Conservation (phyloP, 2,329 filamentous ascomycete genomes). For the Bisporella sp. region DNA sequence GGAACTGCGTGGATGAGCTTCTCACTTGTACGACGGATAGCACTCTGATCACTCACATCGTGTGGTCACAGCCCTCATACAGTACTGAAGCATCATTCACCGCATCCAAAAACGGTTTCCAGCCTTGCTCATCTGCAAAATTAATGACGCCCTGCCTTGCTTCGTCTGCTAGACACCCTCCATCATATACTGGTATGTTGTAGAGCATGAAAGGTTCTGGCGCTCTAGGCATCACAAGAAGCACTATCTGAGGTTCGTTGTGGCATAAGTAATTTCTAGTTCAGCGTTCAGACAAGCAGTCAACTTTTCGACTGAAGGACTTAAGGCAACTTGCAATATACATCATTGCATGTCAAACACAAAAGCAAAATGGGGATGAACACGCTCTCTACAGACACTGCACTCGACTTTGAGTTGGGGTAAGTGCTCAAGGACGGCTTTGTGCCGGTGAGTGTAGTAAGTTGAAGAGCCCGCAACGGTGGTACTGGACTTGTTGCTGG, state of each 20-base stretch:
- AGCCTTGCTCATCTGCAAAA: constrained; percentile 12
- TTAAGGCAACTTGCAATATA: constrained; percentile 21
- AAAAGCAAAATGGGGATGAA: constrained; percentile 16
- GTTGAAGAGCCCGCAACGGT: constrained; percentile 13
- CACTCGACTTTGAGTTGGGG: constrained; percentile 17
- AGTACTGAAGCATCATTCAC: constrained; percentile 12
- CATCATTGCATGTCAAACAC: constrained; percentile 13
- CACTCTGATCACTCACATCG: constrained; percentile 12
- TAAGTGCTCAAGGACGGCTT: constrained; percentile 16
- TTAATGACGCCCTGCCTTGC: constrained; percentile 9
- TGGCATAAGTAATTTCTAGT: constrained; percentile 13
- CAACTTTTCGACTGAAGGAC: constrained; percentile 13
- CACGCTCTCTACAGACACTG: constrained; percentile 14
- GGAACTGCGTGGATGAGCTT: too few species aligned
- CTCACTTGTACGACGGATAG: too few species aligned
- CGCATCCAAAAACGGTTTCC: constrained; percentile 12
- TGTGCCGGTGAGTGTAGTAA: constrained; percentile 11
- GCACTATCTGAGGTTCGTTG: constrained; percentile 8
- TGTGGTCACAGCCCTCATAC: constrained; percentile 15
- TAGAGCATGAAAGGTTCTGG: constrained; percentile 14
- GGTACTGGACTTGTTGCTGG: constrained; percentile 9
- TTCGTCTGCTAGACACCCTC: constrained; percentile 11
- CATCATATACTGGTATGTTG: constrained; percentile 12
- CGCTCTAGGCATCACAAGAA: constrained; percentile 8
- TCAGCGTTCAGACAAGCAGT: constrained; percentile 12